Conservation (phyloP, 345 rosid species). For the Angophora floribunda region DNA sequence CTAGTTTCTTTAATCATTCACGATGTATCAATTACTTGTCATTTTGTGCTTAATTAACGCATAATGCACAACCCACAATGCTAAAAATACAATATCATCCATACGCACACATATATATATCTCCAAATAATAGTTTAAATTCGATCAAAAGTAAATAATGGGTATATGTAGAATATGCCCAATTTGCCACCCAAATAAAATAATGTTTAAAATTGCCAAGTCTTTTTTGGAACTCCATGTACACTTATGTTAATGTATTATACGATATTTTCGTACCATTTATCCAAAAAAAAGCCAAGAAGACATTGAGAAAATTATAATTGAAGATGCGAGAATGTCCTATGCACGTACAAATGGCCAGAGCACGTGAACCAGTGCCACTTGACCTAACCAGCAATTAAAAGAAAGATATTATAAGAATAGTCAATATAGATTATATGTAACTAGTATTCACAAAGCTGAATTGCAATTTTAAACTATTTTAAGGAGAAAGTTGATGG, state of each 20-base stretch:
- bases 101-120: too few species aligned
- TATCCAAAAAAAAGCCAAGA: not conserved
- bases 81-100: too few species aligned
- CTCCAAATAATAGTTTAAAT: too few species aligned
- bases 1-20: too few species aligned
- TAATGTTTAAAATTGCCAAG: not conserved
- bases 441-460: not conserved
- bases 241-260: not conserved
- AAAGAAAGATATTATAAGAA: not conserved
- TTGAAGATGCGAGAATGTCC: not conserved
- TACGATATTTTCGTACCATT: not conserved
- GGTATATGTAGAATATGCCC: too few species aligned
- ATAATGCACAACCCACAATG: too few species aligned
- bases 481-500: not conserved
- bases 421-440: not conserved
- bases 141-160: too few species aligned
- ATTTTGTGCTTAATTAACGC: not conserved
- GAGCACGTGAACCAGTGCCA: not conserved
- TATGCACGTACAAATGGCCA: not conserved
- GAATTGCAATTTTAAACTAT: not conserved
- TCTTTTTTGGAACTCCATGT: not conserved
- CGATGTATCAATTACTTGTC: not conserved
- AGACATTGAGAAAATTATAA: not conserved
- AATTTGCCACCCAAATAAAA: too few species aligned
- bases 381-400: not conserved